A percentile compares a stretch with the other conserved stretches of the same genome.
phyloP scores from a whole-genome alignment of 2,329 filamentous ascomycete genomes.

The Metarhizium humberi region DNA sequence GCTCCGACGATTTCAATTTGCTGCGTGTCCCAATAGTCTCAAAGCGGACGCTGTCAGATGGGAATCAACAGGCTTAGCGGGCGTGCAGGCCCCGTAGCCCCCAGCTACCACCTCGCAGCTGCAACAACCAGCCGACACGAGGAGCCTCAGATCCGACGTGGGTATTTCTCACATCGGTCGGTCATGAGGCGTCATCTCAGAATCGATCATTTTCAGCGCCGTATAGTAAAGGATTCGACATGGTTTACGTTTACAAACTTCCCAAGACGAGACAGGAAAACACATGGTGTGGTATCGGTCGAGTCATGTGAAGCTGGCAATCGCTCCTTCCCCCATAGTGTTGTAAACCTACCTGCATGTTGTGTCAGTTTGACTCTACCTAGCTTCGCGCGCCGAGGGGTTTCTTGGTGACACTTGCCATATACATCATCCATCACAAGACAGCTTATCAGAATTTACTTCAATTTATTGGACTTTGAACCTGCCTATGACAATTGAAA shows the following conservation, averaged over 20 bases:
- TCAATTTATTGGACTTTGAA: too few species aligned
- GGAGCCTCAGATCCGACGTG: not conserved
- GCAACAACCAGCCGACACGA: not conserved
- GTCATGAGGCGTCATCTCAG: not conserved
- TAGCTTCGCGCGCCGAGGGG: too few species aligned
- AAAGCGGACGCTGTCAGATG: not conserved
- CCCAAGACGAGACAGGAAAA: not conserved
- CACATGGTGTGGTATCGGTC: not conserved
- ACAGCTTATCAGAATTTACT: too few species aligned
- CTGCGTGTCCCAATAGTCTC: not conserved
- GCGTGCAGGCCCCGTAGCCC: not conserved
- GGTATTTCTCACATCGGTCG: not conserved
- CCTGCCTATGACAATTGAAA: too few species aligned
- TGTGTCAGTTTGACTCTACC: too few species aligned
- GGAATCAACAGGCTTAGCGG: not conserved
- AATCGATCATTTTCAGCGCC: not conserved
- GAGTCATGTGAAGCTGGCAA: not conserved
- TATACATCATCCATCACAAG: too few species aligned
- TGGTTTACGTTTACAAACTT: not conserved
- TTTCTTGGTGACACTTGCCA: too few species aligned
- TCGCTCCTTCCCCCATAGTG: not conserved
- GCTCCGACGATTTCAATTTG: not conserved
- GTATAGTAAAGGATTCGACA: not conserved
- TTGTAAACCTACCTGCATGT: too few species aligned
- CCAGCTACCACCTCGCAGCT: not conserved